A percentile compares a stretch with the other conserved stretches of the same genome.
These are phyloP conservation scores for Amanita pseudoporphyria DNA, from an alignment of 768 basidiomycete species.

Conservation along the genomic window DNA sequence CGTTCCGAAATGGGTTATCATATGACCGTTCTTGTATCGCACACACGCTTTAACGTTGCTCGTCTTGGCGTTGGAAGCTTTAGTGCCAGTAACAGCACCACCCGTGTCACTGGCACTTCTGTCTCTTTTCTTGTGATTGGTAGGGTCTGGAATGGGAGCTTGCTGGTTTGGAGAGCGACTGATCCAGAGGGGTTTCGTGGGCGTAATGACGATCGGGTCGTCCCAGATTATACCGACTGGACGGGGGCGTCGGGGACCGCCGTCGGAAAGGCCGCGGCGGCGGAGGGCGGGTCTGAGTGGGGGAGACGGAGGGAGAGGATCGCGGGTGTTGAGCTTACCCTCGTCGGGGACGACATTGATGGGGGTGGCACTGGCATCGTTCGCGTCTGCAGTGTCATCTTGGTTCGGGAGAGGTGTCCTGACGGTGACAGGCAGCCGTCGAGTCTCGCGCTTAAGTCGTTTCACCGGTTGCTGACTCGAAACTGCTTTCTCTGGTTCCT, in stretches of 20 bases:
- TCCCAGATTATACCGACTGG: not conserved
- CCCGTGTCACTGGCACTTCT: not conserved
- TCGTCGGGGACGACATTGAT: too few species aligned
- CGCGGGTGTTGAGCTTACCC: too few species aligned
- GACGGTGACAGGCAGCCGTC: not conserved
- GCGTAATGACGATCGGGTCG: not conserved
- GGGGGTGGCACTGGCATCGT: too few species aligned
- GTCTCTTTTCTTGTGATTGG: too few species aligned
- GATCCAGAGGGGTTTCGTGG: too few species aligned
- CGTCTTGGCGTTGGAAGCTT: not conserved
- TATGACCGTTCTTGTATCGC: not conserved
- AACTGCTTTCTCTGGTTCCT: not conserved
- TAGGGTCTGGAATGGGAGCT: too few species aligned
- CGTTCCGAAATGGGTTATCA: conserved; percentile 1
- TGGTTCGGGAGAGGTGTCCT: not conserved
- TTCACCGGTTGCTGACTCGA: conserved; percentile 1
- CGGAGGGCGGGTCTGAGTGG: not conserved
- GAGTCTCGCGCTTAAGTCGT: not conserved
- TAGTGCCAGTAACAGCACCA: not conserved
- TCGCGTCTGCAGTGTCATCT: not conserved
- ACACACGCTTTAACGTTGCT: not conserved
- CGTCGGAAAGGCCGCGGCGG: not conserved
- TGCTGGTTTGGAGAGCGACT: too few species aligned
- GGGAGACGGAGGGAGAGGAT: too few species aligned
- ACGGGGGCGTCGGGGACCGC: not conserved